Percentiles rank a stretch among this genome's conserved stretches.
phyloP scores from a whole-genome alignment of 345 rosid genomes.

The Gossypium bickii region DNA sequence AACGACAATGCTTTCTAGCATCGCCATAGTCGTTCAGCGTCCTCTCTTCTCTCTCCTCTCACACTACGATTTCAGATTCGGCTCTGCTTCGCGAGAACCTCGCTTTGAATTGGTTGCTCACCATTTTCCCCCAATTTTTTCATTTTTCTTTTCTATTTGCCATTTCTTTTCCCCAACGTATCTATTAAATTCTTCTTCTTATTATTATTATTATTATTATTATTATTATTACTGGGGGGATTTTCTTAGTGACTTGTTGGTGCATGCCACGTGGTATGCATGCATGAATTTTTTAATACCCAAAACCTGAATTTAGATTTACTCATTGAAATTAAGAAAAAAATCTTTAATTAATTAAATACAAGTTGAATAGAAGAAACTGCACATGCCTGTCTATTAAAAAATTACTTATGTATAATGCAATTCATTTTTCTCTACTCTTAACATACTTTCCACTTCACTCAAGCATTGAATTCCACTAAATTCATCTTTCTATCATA shows the following conservation, averaged over 20 bases:
- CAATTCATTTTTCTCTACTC: no score
- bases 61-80: slow-evolving; percentile 35
- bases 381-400: no score
- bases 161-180: not conserved
- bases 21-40: slow-evolving; percentile 52
- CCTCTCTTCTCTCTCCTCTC: slow-evolving; percentile 28
- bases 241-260: not conserved
- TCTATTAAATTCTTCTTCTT: not conserved
- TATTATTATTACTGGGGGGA: not conserved
- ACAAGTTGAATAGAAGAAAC: no score
- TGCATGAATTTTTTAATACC: no score
- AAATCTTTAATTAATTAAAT: no score
- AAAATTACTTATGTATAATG: no score
- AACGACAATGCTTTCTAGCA: slow-evolving; percentile 42
- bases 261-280: not conserved
- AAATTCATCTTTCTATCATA: no score
- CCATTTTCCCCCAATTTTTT: not conserved
- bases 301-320: no score
- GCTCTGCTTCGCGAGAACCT: slow-evolving; percentile 49
- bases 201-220: not conserved
- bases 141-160: not conserved
- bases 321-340: no score
- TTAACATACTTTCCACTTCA: no score
- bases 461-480: no score
- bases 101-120: slow-evolving; percentile 79